Evolutionary conservation across 1,284 basidiomycete species (phyloP), one percentile per base, ranked within the genome.

Genomic region (Chalciporus sp.): DNA sequence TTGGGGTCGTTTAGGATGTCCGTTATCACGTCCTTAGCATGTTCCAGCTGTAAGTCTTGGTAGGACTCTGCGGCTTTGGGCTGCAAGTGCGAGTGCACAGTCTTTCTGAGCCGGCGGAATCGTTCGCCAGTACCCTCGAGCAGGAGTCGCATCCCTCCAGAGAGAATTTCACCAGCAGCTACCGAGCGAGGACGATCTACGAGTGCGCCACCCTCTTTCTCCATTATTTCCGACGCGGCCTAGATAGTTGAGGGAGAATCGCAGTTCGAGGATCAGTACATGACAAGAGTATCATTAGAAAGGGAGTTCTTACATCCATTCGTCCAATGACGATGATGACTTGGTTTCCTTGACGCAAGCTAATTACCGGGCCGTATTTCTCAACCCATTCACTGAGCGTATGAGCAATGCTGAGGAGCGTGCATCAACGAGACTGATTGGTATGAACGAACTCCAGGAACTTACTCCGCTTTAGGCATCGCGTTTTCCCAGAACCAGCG

Each of bases 1-100:
- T 70, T 63, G 1, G 77, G 74, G 8, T 71, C 60, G 1, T 65
- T 54, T 2, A 78, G 47, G 23, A 79, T 72, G 50, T 79, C 76
- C 1, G 67, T 56, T 12, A 79, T 64, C 16, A 75, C 58, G 10
- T 67, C 57, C 39, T 64, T 70, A n/a, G 76, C 76, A 6, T 68
- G 63, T 19, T 64, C 58, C 16, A 65, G 56, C 49, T 79, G 75
- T 10, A 75, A 52, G 1, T 67, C 63, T 42, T 69, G 62, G 49
- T 77, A 75, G 1, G 59, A 59, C 9, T 55, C 56, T 1, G 67
- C 65, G 1, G 61, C 65, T 44, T 68, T 71, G 2, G 71, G 69
- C 52, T 77, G 75, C 7, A 79, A 57, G 35, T 76, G 70, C 1
- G 66, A 64, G 42, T 77, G 74, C 16, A 72, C 60, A 0, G 74